Conservation (phyloP, 345 rosid genomes). For the Pistacia integerrima region DNA sequence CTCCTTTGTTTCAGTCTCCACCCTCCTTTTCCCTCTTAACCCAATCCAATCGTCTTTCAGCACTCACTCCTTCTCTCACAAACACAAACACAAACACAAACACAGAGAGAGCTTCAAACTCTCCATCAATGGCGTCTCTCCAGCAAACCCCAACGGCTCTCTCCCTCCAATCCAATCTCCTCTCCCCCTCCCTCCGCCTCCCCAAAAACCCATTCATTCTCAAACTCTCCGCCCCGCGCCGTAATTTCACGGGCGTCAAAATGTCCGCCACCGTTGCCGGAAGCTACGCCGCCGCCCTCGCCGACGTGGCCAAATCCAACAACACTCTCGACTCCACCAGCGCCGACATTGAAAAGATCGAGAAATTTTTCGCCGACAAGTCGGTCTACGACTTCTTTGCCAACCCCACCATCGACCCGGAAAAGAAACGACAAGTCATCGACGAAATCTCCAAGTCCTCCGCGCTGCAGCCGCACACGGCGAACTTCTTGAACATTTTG, state of each 20-base stretch:
- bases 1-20: not conserved
- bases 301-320: constrained; percentile 70
- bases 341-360: constrained; percentile 77
- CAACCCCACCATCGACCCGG: constrained; percentile 53
- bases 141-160: constrained; percentile 40
- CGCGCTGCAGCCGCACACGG: constrained; percentile 55
- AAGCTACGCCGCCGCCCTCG: constrained; percentile 81
- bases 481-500: constrained; percentile 71
- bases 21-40: constrained; percentile 15
- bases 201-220: constrained; percentile 11
- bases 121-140: constrained; percentile 64
- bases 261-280: constrained; percentile 62
- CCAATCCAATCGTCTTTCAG: not conserved
- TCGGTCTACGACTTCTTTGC: constrained; percentile 51
- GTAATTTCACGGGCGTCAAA: constrained; percentile 45
- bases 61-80: not conserved
- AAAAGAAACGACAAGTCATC: constrained; percentile 55
- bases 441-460: constrained; percentile 58
- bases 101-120: not conserved
- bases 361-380: constrained; percentile 62
- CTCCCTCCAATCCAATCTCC: constrained; percentile 58
- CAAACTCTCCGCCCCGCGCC: constrained; percentile 35
- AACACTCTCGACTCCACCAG: constrained; percentile 62
- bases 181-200: constrained; percentile 38
- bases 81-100: not conserved